Evolutionary conservation across 768 basidiomycete species (phyloP).

Genomic region (Sporobolomyces pararoseus): DNA sequence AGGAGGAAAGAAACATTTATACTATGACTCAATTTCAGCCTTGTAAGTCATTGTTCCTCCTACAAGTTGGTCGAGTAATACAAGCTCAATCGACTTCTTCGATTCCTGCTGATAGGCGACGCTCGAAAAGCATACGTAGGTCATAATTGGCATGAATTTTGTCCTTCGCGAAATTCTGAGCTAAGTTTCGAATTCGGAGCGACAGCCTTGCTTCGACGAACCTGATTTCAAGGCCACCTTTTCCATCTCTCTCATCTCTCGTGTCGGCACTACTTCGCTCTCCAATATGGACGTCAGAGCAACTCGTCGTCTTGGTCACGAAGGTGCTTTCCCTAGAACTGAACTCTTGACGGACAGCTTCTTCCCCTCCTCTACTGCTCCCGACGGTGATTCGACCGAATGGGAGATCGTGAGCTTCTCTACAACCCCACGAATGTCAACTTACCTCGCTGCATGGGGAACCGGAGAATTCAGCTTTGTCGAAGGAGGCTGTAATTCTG

Average conservation of each 20-base stretch:
- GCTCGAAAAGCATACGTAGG: conserved; percentile 31
- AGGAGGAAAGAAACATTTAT: neutral
- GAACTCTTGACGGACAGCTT: conserved; percentile 41
- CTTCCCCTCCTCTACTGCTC: neutral
- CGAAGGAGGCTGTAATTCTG: conserved; percentile 54
- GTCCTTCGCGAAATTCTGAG: too few relatives aligned
- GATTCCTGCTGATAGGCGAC: conserved; percentile 4
- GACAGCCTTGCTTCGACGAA: conserved; percentile 81
- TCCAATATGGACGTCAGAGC: conserved; percentile 68
- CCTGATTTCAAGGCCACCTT: conserved; percentile 83
- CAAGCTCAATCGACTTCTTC: too few relatives aligned
- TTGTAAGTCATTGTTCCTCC: neutral
- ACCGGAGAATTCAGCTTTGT: conserved; percentile 59
- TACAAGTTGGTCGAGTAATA: neutral
- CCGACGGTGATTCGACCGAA: neutral
- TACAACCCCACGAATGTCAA: conserved; percentile 59
- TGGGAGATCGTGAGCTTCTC: conserved; percentile 84
- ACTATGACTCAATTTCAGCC: conserved; percentile 37
- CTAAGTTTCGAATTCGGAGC: too few relatives aligned
- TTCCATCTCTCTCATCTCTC: conserved; percentile 54
- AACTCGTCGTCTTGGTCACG: neutral
- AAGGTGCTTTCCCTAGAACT: conserved; percentile 22
- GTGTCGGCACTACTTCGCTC: conserved; percentile 66
- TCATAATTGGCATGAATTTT: too few relatives aligned
- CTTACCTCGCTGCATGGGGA: conserved; percentile 45